A percentile compares a stretch with the other conserved stretches of the same genome.
Conservation (phyloP, 2,329 filamentous ascomycete genomes). For the Talaromyces sp. region DNA sequence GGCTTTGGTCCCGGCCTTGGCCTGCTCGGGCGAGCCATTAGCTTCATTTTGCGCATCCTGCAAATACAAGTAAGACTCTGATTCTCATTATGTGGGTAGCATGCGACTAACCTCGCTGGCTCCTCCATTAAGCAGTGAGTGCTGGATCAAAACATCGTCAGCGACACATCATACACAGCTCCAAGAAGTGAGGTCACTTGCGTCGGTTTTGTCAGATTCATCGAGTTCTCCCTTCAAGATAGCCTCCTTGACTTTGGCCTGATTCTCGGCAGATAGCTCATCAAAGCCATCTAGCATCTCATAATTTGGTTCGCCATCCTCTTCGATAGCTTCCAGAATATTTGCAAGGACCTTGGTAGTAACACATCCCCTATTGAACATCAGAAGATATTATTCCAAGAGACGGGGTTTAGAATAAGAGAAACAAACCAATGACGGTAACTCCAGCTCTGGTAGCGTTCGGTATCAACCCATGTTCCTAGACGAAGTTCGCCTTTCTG, state of each 20-base stretch:
- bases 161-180: constrained; percentile 3
- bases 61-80: constrained; percentile 66
- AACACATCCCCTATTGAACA: constrained; percentile 72
- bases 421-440: constrained; percentile 80
- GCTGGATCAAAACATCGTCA: neutral
- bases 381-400: neutral
- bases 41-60: constrained; percentile 46
- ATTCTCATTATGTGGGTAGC: neutral
- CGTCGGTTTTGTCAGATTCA: constrained; percentile 82
- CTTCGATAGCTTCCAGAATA: constrained; percentile 50
- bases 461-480: constrained; percentile 66
- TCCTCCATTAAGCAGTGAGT: constrained; percentile 62
- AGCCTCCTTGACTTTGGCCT: constrained; percentile 71
- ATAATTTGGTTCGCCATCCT: constrained; percentile 53
- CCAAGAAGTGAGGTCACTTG: constrained; percentile 47
- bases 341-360: constrained; percentile 71
- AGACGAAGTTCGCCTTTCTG: constrained; percentile 74
- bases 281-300: constrained; percentile 77
- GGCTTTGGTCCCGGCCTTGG: constrained; percentile 15
- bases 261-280: constrained; percentile 64
- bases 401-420: neutral
- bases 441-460: constrained; percentile 60
- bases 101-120: neutral
- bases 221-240: constrained; percentile 76
- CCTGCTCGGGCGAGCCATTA: constrained; percentile 22